phyloP scores from a whole-genome alignment of 306 rosid genomes.

The Rosa rugosa region DNA sequence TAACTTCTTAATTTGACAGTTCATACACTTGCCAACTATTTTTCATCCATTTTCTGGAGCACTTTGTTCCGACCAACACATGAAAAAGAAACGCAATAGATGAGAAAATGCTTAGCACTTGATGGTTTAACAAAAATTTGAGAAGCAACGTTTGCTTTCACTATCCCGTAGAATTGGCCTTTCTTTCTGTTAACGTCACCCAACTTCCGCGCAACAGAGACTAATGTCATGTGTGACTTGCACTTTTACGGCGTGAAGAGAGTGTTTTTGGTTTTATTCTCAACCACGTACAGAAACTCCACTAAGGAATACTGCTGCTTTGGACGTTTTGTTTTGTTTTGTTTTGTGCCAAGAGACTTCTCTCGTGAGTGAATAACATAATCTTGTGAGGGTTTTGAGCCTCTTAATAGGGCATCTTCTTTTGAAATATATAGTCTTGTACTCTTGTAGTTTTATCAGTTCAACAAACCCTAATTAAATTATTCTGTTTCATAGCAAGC shows the following conservation, averaged over 20 bases:
- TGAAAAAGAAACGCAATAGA: neutral
- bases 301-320: neutral
- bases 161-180: neutral
- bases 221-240: neutral
- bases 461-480: neutral
- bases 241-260: constrained; percentile 16
- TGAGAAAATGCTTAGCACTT: neutral
- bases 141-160: neutral
- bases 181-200: neutral
- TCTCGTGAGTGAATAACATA: constrained; percentile 20
- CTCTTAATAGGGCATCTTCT: neutral
- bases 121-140: neutral
- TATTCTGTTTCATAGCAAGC: neutral
- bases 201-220: constrained; percentile 2
- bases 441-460: neutral
- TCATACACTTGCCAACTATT: too few relatives aligned
- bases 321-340: neutral
- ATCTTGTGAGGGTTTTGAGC: constrained; percentile 4
- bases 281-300: neutral
- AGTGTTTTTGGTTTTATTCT: neutral
- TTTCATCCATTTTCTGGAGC: neutral
- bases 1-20: neutral
- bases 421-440: neutral
- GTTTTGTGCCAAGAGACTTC: neutral
- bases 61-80: neutral